These are phyloP conservation scores for Fusarium chlamydosporum DNA, from an alignment of 2,329 filamentous ascomycete genomes.

Conservation along the genomic window DNA sequence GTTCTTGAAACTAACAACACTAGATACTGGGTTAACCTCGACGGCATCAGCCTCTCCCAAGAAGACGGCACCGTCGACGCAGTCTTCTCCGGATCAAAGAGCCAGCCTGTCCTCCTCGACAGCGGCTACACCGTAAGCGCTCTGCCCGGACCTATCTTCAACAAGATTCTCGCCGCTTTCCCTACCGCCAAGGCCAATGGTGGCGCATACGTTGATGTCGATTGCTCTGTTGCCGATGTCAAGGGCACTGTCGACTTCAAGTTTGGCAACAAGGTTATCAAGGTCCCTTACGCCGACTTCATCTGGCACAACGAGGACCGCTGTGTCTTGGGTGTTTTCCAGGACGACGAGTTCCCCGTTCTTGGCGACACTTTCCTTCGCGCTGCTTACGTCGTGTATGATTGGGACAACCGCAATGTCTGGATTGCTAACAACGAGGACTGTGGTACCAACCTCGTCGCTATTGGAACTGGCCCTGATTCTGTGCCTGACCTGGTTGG, in stretches of 20 bases:
- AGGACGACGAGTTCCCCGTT: constrained; percentile 57
- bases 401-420: constrained; percentile 58
- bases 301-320: constrained; percentile 56
- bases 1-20: background rate
- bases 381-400: constrained; percentile 61
- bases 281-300: constrained; percentile 63
- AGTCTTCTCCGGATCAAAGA: constrained; percentile 59
- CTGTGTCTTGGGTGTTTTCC: constrained; percentile 63
- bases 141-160: constrained; percentile 70
- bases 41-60: constrained; percentile 55
- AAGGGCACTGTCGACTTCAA: constrained; percentile 63
- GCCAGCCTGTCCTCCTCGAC: constrained; percentile 70
- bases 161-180: constrained; percentile 60
- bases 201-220: constrained; percentile 63
- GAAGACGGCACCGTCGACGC: constrained; percentile 57
- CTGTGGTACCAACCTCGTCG: constrained; percentile 57
- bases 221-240: constrained; percentile 56
- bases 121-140: constrained; percentile 77
- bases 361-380: constrained; percentile 63
- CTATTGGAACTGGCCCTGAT: constrained; percentile 58
- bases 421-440: constrained; percentile 57
- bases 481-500: constrained; percentile 54
- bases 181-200: constrained; percentile 59
- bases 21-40: constrained; percentile 61
- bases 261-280: constrained; percentile 62